Evolutionary conservation across 371 early-diverging fungal species (phyloP).

Genomic region (Mortierella sp.): DNA sequence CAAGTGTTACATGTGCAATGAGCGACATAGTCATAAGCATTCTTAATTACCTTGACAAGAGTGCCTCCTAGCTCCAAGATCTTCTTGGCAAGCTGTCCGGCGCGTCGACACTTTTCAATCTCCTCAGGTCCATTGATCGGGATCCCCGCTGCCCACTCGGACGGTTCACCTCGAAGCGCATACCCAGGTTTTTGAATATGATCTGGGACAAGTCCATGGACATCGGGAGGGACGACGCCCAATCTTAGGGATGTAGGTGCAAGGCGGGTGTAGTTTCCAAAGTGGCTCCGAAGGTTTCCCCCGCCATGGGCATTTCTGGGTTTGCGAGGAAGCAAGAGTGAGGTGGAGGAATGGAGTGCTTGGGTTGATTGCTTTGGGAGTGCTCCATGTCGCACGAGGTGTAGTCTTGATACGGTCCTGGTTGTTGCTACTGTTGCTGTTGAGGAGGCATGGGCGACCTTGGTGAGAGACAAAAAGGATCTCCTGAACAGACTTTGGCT

Average conservation of each 20-base stretch:
- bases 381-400: neutral
- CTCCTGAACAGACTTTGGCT: conserved; percentile 11
- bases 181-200: conserved; percentile 83
- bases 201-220: conserved; percentile 68
- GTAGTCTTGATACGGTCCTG: neutral
- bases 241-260: conserved; percentile 39
- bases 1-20: neutral
- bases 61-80: conserved; percentile 69
- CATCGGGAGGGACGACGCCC: conserved; percentile 43
- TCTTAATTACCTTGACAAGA: conserved; percentile 54
- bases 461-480: conserved; percentile 8
- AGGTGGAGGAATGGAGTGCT: conserved; percentile 24
- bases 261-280: conserved; percentile 41
- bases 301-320: conserved; percentile 32
- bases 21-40: neutral
- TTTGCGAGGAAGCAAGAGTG: conserved; percentile 25
- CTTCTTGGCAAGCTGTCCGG: conserved; percentile 77
- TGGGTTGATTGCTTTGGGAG: neutral
- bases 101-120: conserved; percentile 75
- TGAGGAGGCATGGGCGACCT: neutral
- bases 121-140: conserved; percentile 65
- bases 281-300: conserved; percentile 26
- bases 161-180: conserved; percentile 72
- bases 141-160: conserved; percentile 67
- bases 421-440: neutral